Percentiles rank a stretch among this genome's conserved stretches.
Evolutionary conservation across 2,329 filamentous ascomycete species (phyloP).

Genomic region (Sporothrix pallida): DNA sequence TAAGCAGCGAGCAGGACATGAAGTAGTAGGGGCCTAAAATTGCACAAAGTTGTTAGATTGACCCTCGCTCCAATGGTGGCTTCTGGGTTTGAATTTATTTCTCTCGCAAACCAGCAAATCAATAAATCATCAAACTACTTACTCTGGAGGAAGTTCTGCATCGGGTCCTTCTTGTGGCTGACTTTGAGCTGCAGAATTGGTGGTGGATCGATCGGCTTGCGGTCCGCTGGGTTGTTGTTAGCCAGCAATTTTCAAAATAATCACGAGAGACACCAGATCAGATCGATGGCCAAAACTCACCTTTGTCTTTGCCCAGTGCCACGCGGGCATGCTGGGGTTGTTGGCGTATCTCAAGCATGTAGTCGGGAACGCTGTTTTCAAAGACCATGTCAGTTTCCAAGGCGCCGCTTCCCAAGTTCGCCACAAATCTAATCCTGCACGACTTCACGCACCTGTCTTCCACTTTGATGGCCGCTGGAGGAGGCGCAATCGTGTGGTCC

Average conservation of each 20-base stretch:
- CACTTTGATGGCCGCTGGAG: constrained; percentile 29
- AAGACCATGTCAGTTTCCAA: not conserved
- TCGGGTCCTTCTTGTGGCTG: constrained; percentile 52
- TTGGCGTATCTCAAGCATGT: constrained; percentile 59
- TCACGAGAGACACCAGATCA: not conserved
- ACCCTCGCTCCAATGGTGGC: not conserved
- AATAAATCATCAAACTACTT: constrained; percentile 45
- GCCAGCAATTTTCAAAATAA: not conserved
- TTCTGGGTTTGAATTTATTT: too few species aligned
- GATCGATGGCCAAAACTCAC: constrained; percentile 48
- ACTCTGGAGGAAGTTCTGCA: constrained; percentile 62
- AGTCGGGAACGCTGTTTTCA: constrained; percentile 39
- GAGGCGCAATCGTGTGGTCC: constrained; percentile 34
- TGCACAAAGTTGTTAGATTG: not conserved
- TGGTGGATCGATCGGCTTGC: constrained; percentile 87
- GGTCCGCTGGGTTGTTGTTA: constrained; percentile 56
- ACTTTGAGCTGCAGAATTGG: constrained; percentile 77
- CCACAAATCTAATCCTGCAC: not conserved
- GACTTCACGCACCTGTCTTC: constrained; percentile 32
- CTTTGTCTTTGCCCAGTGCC: constrained; percentile 76
- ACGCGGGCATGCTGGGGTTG: constrained; percentile 71
- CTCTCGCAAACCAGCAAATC: too few species aligned
- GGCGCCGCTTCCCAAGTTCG: not conserved
- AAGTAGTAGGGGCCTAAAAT: constrained; percentile 56
- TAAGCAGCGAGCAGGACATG: constrained; percentile 53